phyloP scores from a whole-genome alignment of 139 green algal genomes.

The Chlorella sp. region DNA sequence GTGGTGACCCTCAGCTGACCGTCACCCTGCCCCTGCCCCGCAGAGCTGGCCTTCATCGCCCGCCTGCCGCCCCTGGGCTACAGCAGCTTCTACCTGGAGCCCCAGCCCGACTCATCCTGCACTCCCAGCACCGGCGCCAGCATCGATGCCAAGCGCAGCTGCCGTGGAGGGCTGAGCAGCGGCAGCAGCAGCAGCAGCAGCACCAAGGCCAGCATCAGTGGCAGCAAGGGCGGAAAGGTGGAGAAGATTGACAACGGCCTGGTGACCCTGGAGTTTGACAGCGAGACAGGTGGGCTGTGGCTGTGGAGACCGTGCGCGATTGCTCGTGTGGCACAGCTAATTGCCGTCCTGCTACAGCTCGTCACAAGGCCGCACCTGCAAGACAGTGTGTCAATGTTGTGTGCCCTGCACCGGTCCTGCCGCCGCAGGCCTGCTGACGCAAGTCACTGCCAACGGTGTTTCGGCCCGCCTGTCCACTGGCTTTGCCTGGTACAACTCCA shows the following conservation, averaged over 20 bases:
- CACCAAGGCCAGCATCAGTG: neutral
- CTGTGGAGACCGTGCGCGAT: neutral
- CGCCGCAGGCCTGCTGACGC: conserved; percentile 1
- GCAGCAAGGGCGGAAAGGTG: neutral
- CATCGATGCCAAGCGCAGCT: neutral
- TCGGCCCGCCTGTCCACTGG: neutral
- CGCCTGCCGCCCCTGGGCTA: conserved; percentile 65
- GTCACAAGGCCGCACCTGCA: too few species aligned
- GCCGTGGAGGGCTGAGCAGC: neutral
- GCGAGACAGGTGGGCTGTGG: neutral
- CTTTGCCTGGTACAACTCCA: conserved; percentile 57
- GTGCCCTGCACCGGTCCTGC: neutral
- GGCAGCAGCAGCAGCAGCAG: neutral
- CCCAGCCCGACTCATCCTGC: neutral
- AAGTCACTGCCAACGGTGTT: neutral
- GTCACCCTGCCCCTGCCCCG: neutral
- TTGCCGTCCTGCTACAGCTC: too few species aligned
- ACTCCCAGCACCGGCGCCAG: neutral
- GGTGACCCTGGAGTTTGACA: conserved; percentile 38
- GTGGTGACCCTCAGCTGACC: neutral
- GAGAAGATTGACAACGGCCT: conserved; percentile 33
- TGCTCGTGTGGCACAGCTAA: neutral
- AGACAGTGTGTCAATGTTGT: too few species aligned
- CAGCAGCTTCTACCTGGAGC: conserved; percentile 41
- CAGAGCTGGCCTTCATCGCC: conserved; percentile 61